Evolutionary conservation across 2,329 filamentous ascomycete genomes (phyloP).

Genomic region (Aspergillus intermedius): DNA sequence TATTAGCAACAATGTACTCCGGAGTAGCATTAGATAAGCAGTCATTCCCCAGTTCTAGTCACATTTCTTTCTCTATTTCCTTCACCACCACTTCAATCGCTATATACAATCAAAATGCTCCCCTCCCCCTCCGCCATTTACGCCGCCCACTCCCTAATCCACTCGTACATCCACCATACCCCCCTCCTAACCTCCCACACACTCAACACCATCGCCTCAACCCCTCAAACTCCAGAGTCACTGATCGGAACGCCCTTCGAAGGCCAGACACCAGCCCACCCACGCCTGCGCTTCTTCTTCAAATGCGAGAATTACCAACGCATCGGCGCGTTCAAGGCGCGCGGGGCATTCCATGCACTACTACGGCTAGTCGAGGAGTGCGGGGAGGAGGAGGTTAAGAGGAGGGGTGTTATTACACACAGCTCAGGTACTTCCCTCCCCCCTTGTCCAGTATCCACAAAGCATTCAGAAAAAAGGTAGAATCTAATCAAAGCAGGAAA

Average conservation of each 20-base stretch:
- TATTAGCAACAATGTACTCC: too few species aligned
- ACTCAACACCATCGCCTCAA: slow-evolving; percentile 67
- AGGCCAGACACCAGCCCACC: slow-evolving; percentile 53
- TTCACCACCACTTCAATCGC: background rate
- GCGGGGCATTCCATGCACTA: slow-evolving; percentile 84
- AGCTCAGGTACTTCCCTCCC: slow-evolving; percentile 59
- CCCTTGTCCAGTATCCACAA: too few species aligned
- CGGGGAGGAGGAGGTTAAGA: slow-evolving; percentile 55
- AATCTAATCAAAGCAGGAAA: slow-evolving; percentile 56
- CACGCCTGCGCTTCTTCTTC: slow-evolving; percentile 72
- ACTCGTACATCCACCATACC: slow-evolving; percentile 70
- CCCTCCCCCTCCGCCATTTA: slow-evolving; percentile 67
- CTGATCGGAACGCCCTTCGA: slow-evolving; percentile 54
- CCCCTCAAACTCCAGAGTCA: slow-evolving; percentile 52
- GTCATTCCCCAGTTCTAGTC: background rate
- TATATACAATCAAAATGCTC: slow-evolving; percentile 33
- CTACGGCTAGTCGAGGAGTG: slow-evolving; percentile 58
- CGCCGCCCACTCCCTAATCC: slow-evolving; percentile 66
- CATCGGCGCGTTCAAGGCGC: slow-evolving; percentile 85
- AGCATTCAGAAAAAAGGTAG: too few species aligned
- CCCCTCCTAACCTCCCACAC: slow-evolving; percentile 75
- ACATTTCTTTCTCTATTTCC: background rate
- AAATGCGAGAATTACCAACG: slow-evolving; percentile 93
- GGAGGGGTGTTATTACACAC: slow-evolving; percentile 77
- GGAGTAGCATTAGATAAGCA: too few species aligned